A percentile compares a stretch with the other conserved stretches of the same genome.
phyloP scores from a whole-genome alignment of 257 asterid genomes.

The Petunia axillaris region DNA sequence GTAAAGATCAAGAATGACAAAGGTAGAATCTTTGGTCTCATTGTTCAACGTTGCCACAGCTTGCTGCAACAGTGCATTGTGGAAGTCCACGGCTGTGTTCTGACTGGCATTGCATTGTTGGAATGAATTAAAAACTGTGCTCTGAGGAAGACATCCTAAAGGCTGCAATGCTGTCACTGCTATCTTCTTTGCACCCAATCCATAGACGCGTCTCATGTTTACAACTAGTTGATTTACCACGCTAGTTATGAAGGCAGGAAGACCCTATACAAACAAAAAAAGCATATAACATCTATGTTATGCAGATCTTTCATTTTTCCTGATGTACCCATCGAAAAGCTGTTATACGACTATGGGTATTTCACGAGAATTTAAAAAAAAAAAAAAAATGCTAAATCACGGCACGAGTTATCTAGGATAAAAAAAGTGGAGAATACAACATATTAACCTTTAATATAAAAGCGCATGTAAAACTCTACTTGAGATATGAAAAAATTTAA shows the following conservation, averaged over 20 bases:
- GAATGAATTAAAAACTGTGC: constrained; percentile 48
- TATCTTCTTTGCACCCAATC: constrained; percentile 61
- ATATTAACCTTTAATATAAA: too few species aligned
- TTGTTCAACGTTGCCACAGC: constrained; percentile 56
- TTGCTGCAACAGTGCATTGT: constrained; percentile 59
- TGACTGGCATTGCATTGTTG: constrained; percentile 64
- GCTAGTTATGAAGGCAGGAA: constrained; percentile 48
- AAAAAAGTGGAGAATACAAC: too few species aligned
- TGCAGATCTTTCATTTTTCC: background rate
- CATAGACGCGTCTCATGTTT: constrained; percentile 46
- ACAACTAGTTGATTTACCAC: constrained; percentile 61
- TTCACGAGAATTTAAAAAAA: too few species aligned
- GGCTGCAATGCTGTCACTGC: constrained; percentile 68
- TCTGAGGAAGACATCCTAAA: constrained; percentile 79
- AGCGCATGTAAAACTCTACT: too few species aligned
- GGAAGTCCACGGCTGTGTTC: constrained; percentile 54
- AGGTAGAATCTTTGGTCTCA: constrained; percentile 42
- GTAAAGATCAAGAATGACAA: constrained; percentile 64
- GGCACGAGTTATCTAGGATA: too few species aligned
- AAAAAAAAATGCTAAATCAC: too few species aligned
- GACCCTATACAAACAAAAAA: constrained; percentile 39
- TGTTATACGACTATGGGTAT: too few species aligned
- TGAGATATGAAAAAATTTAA: too few species aligned
- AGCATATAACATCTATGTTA: background rate
- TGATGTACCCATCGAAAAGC: background rate